These are phyloP conservation scores for Pythium volutum DNA, from an alignment of 352 stramenopile species.

Conservation along the genomic window DNA sequence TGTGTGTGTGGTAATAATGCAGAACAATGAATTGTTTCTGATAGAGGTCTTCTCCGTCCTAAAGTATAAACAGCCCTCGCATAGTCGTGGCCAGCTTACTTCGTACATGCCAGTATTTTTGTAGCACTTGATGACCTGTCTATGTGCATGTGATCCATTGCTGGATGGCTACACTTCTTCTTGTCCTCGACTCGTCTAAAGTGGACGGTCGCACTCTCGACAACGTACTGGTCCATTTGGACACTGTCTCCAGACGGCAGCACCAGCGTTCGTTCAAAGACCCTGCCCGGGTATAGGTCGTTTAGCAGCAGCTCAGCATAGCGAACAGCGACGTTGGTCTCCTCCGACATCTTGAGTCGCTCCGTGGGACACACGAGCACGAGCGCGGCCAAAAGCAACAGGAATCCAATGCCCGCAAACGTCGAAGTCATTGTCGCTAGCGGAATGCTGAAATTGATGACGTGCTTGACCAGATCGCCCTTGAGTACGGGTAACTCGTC, in stretches of 20 bases:
- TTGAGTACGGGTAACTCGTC: no score
- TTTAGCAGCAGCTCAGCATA: constrained; percentile 13
- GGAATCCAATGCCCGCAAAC: constrained; percentile 34
- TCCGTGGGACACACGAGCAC: constrained; percentile 32
- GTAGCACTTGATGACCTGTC: no score
- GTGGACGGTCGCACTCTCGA: constrained; percentile 41
- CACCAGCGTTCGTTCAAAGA: constrained; percentile 33
- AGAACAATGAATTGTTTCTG: no score
- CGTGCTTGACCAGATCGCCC: constrained; percentile 14
- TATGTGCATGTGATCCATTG: no score
- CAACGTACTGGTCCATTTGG: constrained; percentile 36
- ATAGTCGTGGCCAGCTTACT: no score
- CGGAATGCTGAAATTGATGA: constrained; percentile 24
- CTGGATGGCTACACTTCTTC: constrained; percentile 8
- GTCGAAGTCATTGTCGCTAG: constrained; percentile 38
- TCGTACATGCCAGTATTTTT: no score
- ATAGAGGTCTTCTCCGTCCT: no score
- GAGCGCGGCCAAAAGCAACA: constrained; percentile 29
- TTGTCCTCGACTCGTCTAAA: constrained; percentile 9
- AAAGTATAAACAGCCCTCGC: no score
- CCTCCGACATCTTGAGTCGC: constrained; percentile 28
- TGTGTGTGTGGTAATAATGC: no score
- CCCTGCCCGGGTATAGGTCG: constrained; percentile 21
- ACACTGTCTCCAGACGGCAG: constrained; percentile 25
- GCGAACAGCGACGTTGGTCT: constrained; percentile 10